Base-by-base conservation (phyloP, 2,329 filamentous ascomycete species). In the Penicillium oxalicum region DNA sequence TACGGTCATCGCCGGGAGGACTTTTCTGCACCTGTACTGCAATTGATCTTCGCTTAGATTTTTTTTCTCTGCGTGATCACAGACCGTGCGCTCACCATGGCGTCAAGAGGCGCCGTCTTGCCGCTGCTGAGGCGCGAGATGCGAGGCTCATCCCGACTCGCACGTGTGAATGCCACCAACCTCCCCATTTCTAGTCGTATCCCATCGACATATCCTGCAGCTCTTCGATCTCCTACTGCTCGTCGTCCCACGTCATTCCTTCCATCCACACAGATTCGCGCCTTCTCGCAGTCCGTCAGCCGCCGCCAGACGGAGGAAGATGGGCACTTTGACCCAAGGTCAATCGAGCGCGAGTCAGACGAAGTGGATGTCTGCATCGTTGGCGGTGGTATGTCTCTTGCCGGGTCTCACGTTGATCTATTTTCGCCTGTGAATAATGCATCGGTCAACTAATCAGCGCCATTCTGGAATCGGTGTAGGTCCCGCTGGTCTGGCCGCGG, bases 301-400 rank as follows among this genome's bases (percentile, higher is more conserved):
- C 66, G 68, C 38, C 62, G 62, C 45, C 64, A 74, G 48, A 71
- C 73, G 44, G 71, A 74, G 49, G 64, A 68, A 26, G 74, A 81
- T 48, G 80, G 81, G 33, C 63, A 74, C 48, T 87, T 88, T 59
- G 84, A 90, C 64, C 84, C 84, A 7, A 66, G 67, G 24, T 69
- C 76, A 47, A 76, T 91, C 49, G 91, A 97, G 56, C 85, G 93
- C 56, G 93, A 97, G 69, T 87, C 83, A 46, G 93, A 98, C 63
- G 76, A 93, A 72, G 93, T 98, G 28, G 93, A 98, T 70, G 91
- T 98, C 28, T 95, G 90, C 71, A 97, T 98, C 63, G 83, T 98
- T 46, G 93, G 93, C 63, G 93, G 88, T 69, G 91, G 80, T 82
- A 74, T 62, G 70, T 59, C 28, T 40, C 29, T 18, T 32, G 35